Conservation (phyloP, 2,329 filamentous ascomycete species). For the Mycocentrospora acerina region DNA sequence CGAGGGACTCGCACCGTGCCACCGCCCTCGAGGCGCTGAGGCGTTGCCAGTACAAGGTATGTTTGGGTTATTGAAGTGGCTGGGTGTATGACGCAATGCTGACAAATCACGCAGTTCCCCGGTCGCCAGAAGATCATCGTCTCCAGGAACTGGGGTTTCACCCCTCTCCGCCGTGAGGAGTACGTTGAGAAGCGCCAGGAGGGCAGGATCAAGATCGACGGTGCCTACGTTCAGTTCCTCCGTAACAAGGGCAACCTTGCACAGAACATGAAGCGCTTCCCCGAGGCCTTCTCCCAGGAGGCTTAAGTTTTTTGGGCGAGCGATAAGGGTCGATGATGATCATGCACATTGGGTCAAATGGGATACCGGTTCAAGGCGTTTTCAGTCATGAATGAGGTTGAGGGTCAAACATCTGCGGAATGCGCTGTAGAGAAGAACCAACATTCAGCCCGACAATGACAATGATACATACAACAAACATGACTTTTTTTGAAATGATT, state of each 20-base stretch:
- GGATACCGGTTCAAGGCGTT: slow-evolving; percentile 41
- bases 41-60: slow-evolving; percentile 94
- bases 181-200: slow-evolving; percentile 94
- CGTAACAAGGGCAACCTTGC: slow-evolving; percentile 85
- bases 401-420: slow-evolving; percentile 23
- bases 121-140: slow-evolving; percentile 99
- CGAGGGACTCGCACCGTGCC: slow-evolving; percentile 89
- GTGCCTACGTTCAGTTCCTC: slow-evolving; percentile 99
- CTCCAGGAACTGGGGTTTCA: slow-evolving; percentile 99
- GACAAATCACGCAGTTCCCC: slow-evolving; percentile 67
- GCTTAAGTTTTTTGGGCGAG: slow-evolving; percentile 30
- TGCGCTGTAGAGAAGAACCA: slow-evolving; percentile 32
- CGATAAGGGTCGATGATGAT: slow-evolving; percentile 28
- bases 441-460: slow-evolving; percentile 36
- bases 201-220: slow-evolving; percentile 92
- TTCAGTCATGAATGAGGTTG: slow-evolving; percentile 37
- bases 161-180: slow-evolving; percentile 94
- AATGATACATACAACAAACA: slow-evolving; percentile 32
- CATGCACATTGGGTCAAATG: slow-evolving; percentile 34
- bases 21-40: slow-evolving; percentile 97
- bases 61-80: background rate
- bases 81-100: background rate
- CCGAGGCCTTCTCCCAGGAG: slow-evolving; percentile 71
- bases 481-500: too few relatives aligned
- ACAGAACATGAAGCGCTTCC: slow-evolving; percentile 92